These are phyloP conservation scores for Aspergillus bombycis DNA, from an alignment of 2,329 filamentous ascomycete species.

Conservation along the genomic window DNA sequence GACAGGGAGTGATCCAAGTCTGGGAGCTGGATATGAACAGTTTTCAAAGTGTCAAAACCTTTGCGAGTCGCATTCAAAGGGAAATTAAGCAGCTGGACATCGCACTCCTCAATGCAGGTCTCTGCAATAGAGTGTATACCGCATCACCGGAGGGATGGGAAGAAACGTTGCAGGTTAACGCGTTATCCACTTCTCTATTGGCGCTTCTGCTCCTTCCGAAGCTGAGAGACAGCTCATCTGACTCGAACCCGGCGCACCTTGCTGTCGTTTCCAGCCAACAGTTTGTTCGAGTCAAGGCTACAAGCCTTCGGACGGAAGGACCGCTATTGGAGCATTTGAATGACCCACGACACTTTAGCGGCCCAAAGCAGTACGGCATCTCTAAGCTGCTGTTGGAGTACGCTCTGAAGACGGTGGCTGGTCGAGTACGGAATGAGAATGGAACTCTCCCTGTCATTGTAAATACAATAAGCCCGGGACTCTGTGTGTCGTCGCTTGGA, in stretches of 20 bases:
- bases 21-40: conserved; percentile 52
- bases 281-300: conserved; percentile 36
- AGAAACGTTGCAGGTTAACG: conserved; percentile 60
- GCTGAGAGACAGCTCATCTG: conserved; percentile 40
- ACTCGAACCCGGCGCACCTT: conserved; percentile 42
- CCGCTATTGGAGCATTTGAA: conserved; percentile 41
- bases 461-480: conserved; percentile 50
- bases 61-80: conserved; percentile 41
- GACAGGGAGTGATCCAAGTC: conserved; percentile 43
- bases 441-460: conserved; percentile 46
- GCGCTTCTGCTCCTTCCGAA: conserved; percentile 56
- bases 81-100: conserved; percentile 48
- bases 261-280: conserved; percentile 51
- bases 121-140: conserved; percentile 43
- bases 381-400: conserved; percentile 50
- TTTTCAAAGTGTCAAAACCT: conserved; percentile 49
- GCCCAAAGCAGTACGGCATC: conserved; percentile 42
- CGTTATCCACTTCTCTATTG: conserved; percentile 59
- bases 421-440: conserved; percentile 32
- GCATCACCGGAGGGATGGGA: conserved; percentile 52
- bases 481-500: conserved; percentile 47
- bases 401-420: conserved; percentile 43
- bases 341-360: conserved; percentile 30
- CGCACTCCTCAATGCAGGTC: conserved; percentile 51
- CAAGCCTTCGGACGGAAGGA: conserved; percentile 33